Evolutionary conservation across 2,329 filamentous ascomycete genomes (phyloP).

Genomic region (Apiospora kogelbergensis): DNA sequence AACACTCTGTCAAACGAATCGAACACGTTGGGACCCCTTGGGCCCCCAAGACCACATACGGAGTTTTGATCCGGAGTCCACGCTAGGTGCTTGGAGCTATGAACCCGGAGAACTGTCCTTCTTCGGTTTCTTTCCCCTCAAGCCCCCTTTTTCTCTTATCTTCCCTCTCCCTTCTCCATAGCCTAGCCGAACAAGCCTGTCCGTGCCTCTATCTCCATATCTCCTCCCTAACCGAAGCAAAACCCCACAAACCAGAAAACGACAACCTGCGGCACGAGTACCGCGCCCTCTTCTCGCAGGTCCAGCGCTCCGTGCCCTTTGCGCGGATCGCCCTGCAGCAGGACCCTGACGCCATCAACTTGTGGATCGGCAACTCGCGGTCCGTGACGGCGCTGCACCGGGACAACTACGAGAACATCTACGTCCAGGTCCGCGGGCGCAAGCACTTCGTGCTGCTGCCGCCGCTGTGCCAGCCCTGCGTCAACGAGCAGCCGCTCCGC

Average conservation of each 20-base stretch:
- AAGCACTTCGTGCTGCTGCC: conserved; percentile 78
- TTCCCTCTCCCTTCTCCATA: neutral
- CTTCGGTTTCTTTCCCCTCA: neutral
- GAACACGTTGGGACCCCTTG: too few relatives aligned
- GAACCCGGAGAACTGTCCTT: too few relatives aligned
- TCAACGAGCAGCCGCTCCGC: conserved; percentile 60
- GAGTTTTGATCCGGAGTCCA: too few relatives aligned
- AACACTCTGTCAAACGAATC: neutral
- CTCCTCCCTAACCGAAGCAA: neutral
- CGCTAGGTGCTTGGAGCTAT: too few relatives aligned
- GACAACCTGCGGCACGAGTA: conserved; percentile 80
- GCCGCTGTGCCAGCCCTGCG: conserved; percentile 67
- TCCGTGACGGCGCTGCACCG: conserved; percentile 74
- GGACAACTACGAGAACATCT: conserved; percentile 85
- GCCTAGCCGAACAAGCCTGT: neutral
- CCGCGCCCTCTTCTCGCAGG: conserved; percentile 57
- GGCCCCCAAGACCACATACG: too few relatives aligned
- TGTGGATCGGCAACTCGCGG: conserved; percentile 76
- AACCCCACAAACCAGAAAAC: conserved; percentile 55
- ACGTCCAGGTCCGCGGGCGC: conserved; percentile 70
- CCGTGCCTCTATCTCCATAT: too few relatives aligned
- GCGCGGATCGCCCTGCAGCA: conserved; percentile 69
- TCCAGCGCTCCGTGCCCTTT: conserved; percentile 66
- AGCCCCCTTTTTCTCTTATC: neutral
- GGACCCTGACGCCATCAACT: conserved; percentile 72